These are phyloP conservation scores for Cystofilobasidium macerans DNA, from an alignment of 768 basidiomycete species.

Conservation along the genomic window DNA sequence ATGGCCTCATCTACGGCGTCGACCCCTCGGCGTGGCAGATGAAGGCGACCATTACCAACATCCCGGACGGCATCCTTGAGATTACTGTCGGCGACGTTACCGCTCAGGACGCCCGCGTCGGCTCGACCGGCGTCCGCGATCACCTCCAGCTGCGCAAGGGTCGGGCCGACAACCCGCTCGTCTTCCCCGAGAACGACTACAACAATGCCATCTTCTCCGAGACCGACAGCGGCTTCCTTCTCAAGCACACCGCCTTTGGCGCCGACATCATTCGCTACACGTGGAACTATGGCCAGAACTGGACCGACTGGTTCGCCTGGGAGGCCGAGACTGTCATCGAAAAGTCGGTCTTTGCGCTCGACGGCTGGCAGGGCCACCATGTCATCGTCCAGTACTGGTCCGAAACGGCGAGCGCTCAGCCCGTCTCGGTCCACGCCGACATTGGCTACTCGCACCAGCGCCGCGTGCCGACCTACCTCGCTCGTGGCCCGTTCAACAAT, in stretches of 20 bases:
- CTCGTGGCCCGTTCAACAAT: conserved; percentile 76
- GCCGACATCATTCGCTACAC: conserved; percentile 81
- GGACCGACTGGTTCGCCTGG: conserved; percentile 71
- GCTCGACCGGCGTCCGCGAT: conserved; percentile 52
- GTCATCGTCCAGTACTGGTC: conserved; percentile 90
- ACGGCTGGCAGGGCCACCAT: conserved; percentile 73
- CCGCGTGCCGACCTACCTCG: conserved; percentile 75
- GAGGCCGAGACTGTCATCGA: conserved; percentile 61
- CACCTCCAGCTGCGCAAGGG: conserved; percentile 76
- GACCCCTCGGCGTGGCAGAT: conserved; percentile 57
- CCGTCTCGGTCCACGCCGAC: conserved; percentile 68
- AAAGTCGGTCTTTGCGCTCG: conserved; percentile 46
- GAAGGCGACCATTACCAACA: conserved; percentile 59
- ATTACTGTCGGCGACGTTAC: conserved; percentile 55
- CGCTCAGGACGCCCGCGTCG: conserved; percentile 47
- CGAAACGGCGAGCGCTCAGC: conserved; percentile 50
- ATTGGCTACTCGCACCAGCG: conserved; percentile 50
- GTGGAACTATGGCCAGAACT: conserved; percentile 71
- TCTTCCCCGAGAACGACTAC: conserved; percentile 74
- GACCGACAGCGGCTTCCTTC: conserved; percentile 54
- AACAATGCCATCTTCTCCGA: conserved; percentile 44
- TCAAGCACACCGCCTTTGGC: conserved; percentile 70
- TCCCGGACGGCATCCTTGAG: conserved; percentile 72
- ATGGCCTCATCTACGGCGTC: conserved; percentile 45
- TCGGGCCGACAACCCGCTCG: conserved; percentile 58